Conservation (phyloP, 192 early-diverging fungal species). For the Linderina pennispora region DNA sequence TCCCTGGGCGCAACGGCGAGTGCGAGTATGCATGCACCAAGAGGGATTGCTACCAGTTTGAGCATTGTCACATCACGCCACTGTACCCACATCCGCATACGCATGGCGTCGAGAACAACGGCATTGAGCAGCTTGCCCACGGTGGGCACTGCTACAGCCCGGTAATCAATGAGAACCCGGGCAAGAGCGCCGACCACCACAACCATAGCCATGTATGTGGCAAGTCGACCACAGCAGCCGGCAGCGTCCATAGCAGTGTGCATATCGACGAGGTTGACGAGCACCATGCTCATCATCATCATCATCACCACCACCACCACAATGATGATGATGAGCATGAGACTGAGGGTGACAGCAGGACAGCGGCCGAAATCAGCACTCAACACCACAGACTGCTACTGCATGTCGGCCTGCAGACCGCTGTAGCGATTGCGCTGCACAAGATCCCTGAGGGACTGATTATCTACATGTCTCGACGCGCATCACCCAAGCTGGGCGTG, state of each 20-base stretch:
- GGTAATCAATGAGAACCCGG: neutral
- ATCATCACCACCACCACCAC: conserved; percentile 8
- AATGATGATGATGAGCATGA: conserved; percentile 1
- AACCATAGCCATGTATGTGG: no score
- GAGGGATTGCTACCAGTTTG: conserved; percentile 21
- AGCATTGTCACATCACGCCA: conserved; percentile 42
- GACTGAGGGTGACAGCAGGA: conserved; percentile 4
- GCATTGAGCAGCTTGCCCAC: neutral
- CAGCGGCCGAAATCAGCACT: conserved; percentile 23
- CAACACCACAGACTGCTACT: conserved; percentile 25
- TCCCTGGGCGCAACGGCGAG: conserved; percentile 1
- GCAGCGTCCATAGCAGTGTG: neutral
- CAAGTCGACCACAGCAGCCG: no score
- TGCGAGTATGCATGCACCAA: conserved; percentile 38
- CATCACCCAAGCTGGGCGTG: conserved; percentile 33
- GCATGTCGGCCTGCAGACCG: conserved; percentile 39
- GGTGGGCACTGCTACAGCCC: neutral
- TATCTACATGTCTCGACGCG: conserved; percentile 30
- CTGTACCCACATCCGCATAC: conserved; percentile 32
- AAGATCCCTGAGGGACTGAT: conserved; percentile 47
- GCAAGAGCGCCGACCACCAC: neutral
- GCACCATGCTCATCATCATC: neutral
- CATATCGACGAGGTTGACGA: neutral
- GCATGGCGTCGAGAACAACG: neutral
- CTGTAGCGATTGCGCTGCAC: conserved; percentile 42